phyloP scores from a whole-genome alignment of 1,284 basidiomycete species.

The Xanthoconium separans region DNA sequence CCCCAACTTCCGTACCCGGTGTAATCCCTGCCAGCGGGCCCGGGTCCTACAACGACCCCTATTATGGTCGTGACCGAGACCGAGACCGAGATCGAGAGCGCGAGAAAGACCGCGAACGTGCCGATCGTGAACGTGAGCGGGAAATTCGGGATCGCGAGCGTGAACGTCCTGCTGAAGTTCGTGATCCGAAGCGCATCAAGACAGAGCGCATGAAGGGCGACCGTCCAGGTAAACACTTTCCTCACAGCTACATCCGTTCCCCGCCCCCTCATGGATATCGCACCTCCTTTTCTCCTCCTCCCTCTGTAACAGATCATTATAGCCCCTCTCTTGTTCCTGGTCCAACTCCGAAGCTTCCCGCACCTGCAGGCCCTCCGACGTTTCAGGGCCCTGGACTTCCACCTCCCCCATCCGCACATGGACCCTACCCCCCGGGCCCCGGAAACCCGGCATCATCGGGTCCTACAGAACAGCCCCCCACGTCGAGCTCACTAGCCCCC shows the following conservation, averaged over 20 bases:
- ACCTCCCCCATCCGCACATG: slow-evolving; percentile 35
- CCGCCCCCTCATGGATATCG: slow-evolving; percentile 30
- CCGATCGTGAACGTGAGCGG: slow-evolving; percentile 28
- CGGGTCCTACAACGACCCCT: slow-evolving; percentile 38
- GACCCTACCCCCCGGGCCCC: slow-evolving; percentile 34
- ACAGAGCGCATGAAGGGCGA: slow-evolving; percentile 41
- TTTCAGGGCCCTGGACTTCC: slow-evolving; percentile 40
- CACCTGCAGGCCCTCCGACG: slow-evolving; percentile 30
- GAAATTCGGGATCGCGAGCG: slow-evolving; percentile 38
- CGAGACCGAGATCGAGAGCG: slow-evolving; percentile 40
- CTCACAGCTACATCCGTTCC: slow-evolving; percentile 24
- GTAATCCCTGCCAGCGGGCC: slow-evolving; percentile 32
- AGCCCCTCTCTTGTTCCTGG: slow-evolving; percentile 36
- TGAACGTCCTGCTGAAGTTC: slow-evolving; percentile 34
- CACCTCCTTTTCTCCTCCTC: slow-evolving; percentile 22
- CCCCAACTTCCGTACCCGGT: slow-evolving; percentile 28
- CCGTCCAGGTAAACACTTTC: slow-evolving; percentile 37
- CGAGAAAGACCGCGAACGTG: slow-evolving; percentile 36
- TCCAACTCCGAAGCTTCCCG: slow-evolving; percentile 34
- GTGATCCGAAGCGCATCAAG: slow-evolving; percentile 49
- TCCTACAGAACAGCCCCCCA: slow-evolving; percentile 26
- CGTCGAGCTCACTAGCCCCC: slow-evolving; percentile 26
- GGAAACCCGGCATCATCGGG: slow-evolving; percentile 32
- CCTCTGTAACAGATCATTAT: slow-evolving; percentile 28
- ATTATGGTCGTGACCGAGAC: slow-evolving; percentile 43